Evolutionary conservation across 2,329 filamentous ascomycete genomes (phyloP).

Genomic region (Aspergillus sp.): DNA sequence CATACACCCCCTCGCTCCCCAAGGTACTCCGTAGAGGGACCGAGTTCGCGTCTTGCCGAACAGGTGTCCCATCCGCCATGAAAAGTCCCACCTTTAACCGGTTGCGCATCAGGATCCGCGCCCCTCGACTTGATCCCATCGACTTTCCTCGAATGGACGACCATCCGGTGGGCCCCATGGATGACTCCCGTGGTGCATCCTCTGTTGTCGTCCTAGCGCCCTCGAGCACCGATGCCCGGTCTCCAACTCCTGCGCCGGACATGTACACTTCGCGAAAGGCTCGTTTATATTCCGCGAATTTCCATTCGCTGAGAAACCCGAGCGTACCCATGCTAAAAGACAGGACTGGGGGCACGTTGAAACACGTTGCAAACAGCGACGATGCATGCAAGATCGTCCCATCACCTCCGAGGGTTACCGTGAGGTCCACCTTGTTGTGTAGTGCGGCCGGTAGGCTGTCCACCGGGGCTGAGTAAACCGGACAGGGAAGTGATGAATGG

Average conservation of each 20-base stretch:
- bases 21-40: constrained; percentile 24
- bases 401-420: constrained; percentile 88
- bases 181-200: constrained; percentile 22
- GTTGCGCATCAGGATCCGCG: constrained; percentile 81
- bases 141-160: constrained; percentile 73
- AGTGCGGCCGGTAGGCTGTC: constrained; percentile 48
- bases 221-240: constrained; percentile 44
- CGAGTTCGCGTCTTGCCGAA: constrained; percentile 50
- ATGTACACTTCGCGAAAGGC: constrained; percentile 93
- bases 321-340: constrained; percentile 97
- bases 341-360: constrained; percentile 81
- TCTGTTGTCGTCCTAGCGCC: constrained; percentile 36
- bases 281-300: constrained; percentile 86
- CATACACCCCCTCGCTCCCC: constrained; percentile 54
- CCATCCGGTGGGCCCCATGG: constrained; percentile 57
- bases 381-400: constrained; percentile 85
- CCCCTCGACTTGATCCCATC: constrained; percentile 70
- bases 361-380: constrained; percentile 78
- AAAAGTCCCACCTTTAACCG: constrained; percentile 84
- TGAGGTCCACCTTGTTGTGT: constrained; percentile 79
- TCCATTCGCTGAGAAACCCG: constrained; percentile 95
- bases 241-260: constrained; percentile 59
- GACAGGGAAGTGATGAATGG: constrained; percentile 68
- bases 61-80: constrained; percentile 57
- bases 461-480: constrained; percentile 59